Percentiles rank a stretch among this genome's conserved stretches.
These are phyloP conservation scores for Priceomyces melissophilus DNA, from an alignment of 805 yeast species.

Conservation along the genomic window DNA sequence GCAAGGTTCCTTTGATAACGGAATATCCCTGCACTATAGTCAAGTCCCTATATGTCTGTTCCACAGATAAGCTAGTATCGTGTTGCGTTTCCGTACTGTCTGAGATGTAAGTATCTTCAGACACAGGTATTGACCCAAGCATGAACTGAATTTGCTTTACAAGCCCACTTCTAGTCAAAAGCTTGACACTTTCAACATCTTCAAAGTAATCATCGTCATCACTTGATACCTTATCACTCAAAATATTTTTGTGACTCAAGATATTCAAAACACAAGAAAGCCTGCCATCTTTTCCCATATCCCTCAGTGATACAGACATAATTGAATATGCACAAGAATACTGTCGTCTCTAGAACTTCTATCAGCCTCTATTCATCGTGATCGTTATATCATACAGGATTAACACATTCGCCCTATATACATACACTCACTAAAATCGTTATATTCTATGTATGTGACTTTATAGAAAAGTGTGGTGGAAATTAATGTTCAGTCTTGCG, in stretches of 20 bases:
- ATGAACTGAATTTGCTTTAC: constrained; percentile 6
- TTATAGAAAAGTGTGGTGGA: no score
- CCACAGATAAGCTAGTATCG: constrained; percentile 25
- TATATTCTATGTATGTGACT: no score
- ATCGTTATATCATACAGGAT: no score
- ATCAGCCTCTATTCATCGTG: no score
- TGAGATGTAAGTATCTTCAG: constrained; percentile 26
- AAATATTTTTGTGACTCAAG: constrained; percentile 12
- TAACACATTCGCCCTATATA: no score
- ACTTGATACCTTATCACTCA: constrained; percentile 2
- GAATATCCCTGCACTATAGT: constrained; percentile 5
- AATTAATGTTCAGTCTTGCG: no score
- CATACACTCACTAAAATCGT: no score
- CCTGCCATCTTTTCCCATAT: constrained; percentile 3
- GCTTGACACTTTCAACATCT: constrained; percentile 12
- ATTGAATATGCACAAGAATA: no score
- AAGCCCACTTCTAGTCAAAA: not conserved
- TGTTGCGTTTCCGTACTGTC: constrained; percentile 37
- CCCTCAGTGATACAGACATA: not conserved
- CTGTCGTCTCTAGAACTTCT: no score
- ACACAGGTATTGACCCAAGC: constrained; percentile 12
- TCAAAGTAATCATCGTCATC: constrained; percentile 19
- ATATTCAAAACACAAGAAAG: constrained; percentile 17
- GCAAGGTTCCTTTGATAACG: constrained; percentile 10
- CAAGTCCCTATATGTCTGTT: constrained; percentile 25